Percentiles rank a stretch among this genome's conserved stretches.
Evolutionary conservation across 2,329 filamentous ascomycete genomes (phyloP).

Genomic region (Podosphaera aphanis): DNA sequence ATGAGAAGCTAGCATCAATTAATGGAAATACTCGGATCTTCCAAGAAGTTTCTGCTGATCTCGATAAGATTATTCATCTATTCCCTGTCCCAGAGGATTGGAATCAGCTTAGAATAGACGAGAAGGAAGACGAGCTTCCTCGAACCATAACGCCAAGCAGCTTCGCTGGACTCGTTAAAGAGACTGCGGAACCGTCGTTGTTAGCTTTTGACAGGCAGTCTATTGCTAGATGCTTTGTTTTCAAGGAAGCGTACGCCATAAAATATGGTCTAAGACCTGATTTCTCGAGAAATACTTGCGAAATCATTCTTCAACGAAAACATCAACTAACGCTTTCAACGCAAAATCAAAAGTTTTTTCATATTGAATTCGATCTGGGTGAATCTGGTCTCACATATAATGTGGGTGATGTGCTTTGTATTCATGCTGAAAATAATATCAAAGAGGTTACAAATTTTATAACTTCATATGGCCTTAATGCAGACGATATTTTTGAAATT

Average conservation of each 20-base stretch:
- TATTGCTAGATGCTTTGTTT: constrained; percentile 66
- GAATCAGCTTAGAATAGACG: constrained; percentile 43
- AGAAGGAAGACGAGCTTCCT: constrained; percentile 28
- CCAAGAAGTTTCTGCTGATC: constrained; percentile 36
- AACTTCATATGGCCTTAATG: constrained; percentile 62
- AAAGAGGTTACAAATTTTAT: constrained; percentile 66
- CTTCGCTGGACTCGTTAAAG: constrained; percentile 60
- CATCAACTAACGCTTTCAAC: constrained; percentile 66
- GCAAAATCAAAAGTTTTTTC: constrained; percentile 98
- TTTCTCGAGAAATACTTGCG: constrained; percentile 60
- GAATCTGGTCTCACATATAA: constrained; percentile 81
- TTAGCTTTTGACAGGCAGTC: constrained; percentile 57
- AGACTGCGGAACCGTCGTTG: constrained; percentile 41
- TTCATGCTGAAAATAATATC: constrained; percentile 83
- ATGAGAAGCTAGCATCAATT: constrained; percentile 41
- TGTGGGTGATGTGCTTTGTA: constrained; percentile 88
- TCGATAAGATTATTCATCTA: constrained; percentile 47
- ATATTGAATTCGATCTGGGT: constrained; percentile 95
- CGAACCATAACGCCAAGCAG: constrained; percentile 51
- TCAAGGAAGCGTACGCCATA: constrained; percentile 84
- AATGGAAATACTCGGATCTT: constrained; percentile 21
- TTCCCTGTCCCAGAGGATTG: constrained; percentile 61
- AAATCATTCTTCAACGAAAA: constrained; percentile 84
- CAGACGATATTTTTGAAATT: constrained; percentile 72
- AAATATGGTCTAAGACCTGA: constrained; percentile 58